Conservation (phyloP, 768 basidiomycete genomes). For the Lactarius akahatsu region DNA sequence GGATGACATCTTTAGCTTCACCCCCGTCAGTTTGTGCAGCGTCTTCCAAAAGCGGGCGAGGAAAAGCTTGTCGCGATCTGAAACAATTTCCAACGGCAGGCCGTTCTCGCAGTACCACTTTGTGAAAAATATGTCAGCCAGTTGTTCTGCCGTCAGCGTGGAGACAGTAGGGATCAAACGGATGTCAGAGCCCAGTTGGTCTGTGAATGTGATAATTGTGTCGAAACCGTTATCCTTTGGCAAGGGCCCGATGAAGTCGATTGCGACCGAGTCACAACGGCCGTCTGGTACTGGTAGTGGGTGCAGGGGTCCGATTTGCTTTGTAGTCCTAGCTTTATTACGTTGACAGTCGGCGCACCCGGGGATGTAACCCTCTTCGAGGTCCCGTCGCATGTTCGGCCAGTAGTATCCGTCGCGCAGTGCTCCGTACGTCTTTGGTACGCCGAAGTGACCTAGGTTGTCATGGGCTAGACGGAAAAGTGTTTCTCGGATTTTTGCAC, state of each 20-base stretch:
- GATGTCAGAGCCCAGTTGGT: not conserved
- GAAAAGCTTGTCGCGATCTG: not conserved
- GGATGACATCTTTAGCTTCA: not conserved
- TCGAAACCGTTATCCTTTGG: constrained; percentile 24
- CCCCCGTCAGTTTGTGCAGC: not conserved
- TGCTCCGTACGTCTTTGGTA: not conserved
- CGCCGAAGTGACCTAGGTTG: not conserved
- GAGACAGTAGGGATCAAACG: not conserved
- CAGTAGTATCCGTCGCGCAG: constrained; percentile 21
- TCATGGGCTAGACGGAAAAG: too few relatives aligned
- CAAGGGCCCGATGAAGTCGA: constrained; percentile 31
- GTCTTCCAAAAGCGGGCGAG: not conserved
- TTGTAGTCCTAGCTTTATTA: not conserved
- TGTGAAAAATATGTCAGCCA: not conserved
- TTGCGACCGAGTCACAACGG: constrained; percentile 28
- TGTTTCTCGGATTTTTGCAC: fast-evolving
- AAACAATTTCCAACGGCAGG: not conserved
- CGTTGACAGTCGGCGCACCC: not conserved
- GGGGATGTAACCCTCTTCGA: constrained; percentile 18
- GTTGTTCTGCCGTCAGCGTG: not conserved
- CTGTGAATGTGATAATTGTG: not conserved
- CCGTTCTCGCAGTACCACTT: too few relatives aligned
- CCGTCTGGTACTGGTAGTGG: constrained; percentile 6
- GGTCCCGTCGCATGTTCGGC: constrained; percentile 13
- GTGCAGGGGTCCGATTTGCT: not conserved